Evolutionary conservation across 345 rosid genomes (phyloP).

Genomic region (Ceriops decandra): DNA sequence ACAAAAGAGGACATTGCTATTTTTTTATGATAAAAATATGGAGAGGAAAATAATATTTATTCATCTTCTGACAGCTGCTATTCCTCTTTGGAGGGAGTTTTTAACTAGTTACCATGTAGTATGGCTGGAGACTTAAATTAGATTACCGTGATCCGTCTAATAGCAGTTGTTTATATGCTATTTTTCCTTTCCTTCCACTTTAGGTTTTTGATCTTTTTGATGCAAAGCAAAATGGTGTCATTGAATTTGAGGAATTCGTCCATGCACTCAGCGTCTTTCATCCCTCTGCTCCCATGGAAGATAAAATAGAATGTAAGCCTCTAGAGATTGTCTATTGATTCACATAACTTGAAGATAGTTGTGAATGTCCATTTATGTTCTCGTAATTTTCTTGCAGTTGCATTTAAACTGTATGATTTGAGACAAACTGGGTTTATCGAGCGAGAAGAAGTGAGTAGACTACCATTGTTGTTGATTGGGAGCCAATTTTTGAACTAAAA

Average conservation of each 20-base stretch:
- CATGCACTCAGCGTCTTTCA: slow-evolving; percentile 76
- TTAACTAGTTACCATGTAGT: too few relatives aligned
- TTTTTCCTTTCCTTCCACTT: not conserved
- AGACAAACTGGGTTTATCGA: slow-evolving; percentile 81
- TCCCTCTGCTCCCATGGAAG: slow-evolving; percentile 65
- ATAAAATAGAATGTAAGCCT: slow-evolving; percentile 73
- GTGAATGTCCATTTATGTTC: not conserved
- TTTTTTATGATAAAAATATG: too few relatives aligned
- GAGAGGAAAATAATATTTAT: too few relatives aligned
- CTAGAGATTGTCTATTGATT: slow-evolving; percentile 11
- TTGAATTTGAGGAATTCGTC: slow-evolving; percentile 82
- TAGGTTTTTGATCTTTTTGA: slow-evolving; percentile 83
- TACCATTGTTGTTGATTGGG: not conserved
- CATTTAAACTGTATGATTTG: slow-evolving; percentile 80
- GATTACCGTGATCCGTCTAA: not conserved
- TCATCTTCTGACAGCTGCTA: too few relatives aligned
- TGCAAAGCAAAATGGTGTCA: slow-evolving; percentile 80
- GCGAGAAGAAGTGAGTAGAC: slow-evolving; percentile 65
- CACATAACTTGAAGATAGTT: not conserved
- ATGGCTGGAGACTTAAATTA: not conserved
- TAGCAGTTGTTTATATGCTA: too few relatives aligned
- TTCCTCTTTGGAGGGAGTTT: too few relatives aligned
- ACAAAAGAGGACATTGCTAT: too few relatives aligned
- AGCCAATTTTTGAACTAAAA: not conserved
- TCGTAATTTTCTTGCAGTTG: slow-evolving; percentile 49